phyloP scores from a whole-genome alignment of 805 yeast genomes.

The Suhomyces vadensis region DNA sequence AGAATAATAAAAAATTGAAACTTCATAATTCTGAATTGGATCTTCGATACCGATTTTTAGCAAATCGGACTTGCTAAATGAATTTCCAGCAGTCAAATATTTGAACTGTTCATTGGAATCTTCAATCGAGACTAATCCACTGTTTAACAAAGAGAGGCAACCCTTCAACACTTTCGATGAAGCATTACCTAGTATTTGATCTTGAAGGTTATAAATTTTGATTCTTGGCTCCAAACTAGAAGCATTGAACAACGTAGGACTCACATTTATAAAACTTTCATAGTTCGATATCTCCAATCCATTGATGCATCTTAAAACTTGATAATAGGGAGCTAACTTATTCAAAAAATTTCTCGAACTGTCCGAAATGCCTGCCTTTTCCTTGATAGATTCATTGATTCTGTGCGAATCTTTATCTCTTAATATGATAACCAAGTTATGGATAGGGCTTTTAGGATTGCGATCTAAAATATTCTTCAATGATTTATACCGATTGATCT shows the following conservation, averaged over 20 bases:
- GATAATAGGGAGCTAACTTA: slow-evolving; percentile 6
- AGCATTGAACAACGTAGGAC: slow-evolving; percentile 5
- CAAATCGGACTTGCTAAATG: neutral
- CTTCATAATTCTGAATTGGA: slow-evolving; percentile 20
- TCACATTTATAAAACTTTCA: slow-evolving; percentile 5
- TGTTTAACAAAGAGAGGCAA: slow-evolving; percentile 8
- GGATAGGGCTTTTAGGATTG: slow-evolving; percentile 11
- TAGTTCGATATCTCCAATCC: slow-evolving; percentile 1
- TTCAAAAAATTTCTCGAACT: neutral
- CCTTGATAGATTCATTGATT: slow-evolving; percentile 10
- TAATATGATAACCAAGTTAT: slow-evolving; percentile 12
- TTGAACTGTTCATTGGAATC: neutral
- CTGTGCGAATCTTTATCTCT: slow-evolving; percentile 10
- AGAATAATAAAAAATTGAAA: slow-evolving; percentile 18
- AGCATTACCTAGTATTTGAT: neutral
- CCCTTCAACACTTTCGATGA: slow-evolving; percentile 8
- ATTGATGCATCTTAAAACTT: slow-evolving; percentile 8
- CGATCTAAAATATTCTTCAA: slow-evolving; percentile 21
- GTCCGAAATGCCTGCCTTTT: slow-evolving; percentile 6
- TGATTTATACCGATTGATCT: slow-evolving; percentile 24
- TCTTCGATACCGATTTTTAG: slow-evolving; percentile 8
- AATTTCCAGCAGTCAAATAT: slow-evolving; percentile 1
- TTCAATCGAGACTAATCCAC: slow-evolving; percentile 3
- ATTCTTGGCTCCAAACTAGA: neutral
- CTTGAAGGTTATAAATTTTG: neutral